These are phyloP conservation scores for Termitomyces sp. DNA, from an alignment of 768 basidiomycete genomes.

Conservation along the genomic window DNA sequence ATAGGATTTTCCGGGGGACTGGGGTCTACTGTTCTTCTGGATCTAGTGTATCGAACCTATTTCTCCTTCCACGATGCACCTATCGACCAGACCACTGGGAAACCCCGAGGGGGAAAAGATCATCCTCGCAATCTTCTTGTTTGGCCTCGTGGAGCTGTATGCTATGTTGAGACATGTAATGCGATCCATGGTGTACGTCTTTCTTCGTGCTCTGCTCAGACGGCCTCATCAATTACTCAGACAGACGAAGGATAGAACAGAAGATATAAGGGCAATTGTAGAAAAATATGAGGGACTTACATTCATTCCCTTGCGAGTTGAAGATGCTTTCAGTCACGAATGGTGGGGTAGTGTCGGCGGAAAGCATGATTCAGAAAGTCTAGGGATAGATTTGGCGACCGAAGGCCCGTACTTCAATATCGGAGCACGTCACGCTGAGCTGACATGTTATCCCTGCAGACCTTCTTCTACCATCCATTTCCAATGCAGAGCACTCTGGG, in stretches of 20 bases:
- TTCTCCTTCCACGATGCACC: constrained; percentile 30
- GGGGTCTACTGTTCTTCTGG: constrained; percentile 69
- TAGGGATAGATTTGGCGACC: constrained; percentile 46
- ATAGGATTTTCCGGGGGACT: constrained; percentile 79
- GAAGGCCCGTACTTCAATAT: constrained; percentile 38
- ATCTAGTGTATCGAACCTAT: constrained; percentile 62
- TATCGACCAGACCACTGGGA: constrained; percentile 20
- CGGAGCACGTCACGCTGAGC: neutral
- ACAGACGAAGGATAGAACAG: constrained; percentile 54
- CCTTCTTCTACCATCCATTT: constrained; percentile 24
- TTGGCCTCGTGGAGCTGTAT: constrained; percentile 60
- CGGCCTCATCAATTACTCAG: constrained; percentile 12
- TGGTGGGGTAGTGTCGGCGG: constrained; percentile 62
- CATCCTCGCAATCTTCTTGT: constrained; percentile 62
- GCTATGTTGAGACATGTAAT: constrained; percentile 67
- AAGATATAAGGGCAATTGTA: constrained; percentile 46
- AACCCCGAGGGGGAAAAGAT: constrained; percentile 51
- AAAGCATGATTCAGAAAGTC: constrained; percentile 14
- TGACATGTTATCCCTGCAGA: constrained; percentile 19
- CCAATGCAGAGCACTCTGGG: constrained; percentile 4
- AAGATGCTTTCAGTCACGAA: constrained; percentile 65
- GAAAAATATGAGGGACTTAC: constrained; percentile 47
- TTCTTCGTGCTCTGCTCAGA: constrained; percentile 1
- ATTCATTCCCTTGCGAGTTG: constrained; percentile 61
- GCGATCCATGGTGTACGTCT: constrained; percentile 58